These are phyloP conservation scores for Myxozyma geophila DNA, from an alignment of 805 yeast species.

Conservation along the genomic window DNA sequence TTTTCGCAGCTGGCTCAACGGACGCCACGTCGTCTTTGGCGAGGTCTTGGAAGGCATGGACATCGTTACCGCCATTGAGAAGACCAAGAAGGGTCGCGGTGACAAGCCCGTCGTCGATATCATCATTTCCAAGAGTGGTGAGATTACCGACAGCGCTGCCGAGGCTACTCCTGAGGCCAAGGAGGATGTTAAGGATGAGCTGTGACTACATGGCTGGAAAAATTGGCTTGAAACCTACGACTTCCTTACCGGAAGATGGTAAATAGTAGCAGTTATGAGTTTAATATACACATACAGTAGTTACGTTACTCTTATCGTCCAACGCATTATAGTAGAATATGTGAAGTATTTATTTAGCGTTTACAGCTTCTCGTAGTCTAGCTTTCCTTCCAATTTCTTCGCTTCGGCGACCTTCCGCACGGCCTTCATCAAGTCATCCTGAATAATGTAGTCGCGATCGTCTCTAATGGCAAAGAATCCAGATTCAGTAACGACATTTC, in stretches of 20 bases:
- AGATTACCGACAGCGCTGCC: constrained; percentile 11
- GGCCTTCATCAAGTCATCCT: constrained; percentile 95
- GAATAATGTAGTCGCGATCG: constrained; percentile 92
- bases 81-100: constrained; percentile 52
- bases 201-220: constrained; percentile 37
- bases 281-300: not conserved
- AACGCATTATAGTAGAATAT: not conserved
- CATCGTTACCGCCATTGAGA: constrained; percentile 82
- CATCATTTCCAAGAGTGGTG: constrained; percentile 54
- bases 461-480: constrained; percentile 98
- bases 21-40: constrained; percentile 95
- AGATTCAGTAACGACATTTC: constrained; percentile 97
- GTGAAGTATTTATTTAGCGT: not conserved
- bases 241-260: constrained; percentile 23
- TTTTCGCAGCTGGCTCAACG: constrained; percentile 74
- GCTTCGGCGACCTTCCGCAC: constrained; percentile 96
- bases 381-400: constrained; percentile 93
- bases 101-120: constrained; percentile 77
- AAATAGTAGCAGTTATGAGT: not conserved
- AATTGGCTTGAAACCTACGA: constrained; percentile 21
- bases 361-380: constrained; percentile 78
- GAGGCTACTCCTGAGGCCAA: constrained; percentile 35
- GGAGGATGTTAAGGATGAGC: constrained; percentile 37
- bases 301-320: not conserved
- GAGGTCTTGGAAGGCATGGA: constrained; percentile 83